Evolutionary conservation across 2,329 filamentous ascomycete species (phyloP).

Genomic region (Colletotrichum liaoningense): DNA sequence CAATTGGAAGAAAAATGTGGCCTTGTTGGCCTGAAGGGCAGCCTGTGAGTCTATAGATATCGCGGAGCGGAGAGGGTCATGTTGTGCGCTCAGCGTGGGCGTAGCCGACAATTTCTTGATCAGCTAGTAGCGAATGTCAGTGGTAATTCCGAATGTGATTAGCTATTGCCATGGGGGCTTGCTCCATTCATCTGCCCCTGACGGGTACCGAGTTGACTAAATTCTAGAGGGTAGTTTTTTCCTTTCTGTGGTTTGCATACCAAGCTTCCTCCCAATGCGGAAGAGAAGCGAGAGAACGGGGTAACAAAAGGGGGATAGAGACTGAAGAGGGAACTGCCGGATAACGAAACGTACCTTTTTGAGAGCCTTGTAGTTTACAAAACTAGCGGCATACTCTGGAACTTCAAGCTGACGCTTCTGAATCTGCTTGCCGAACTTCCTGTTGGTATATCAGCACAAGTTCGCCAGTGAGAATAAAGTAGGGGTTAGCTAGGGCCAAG

Average conservation of each 20-base stretch:
- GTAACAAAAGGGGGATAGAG: slow-evolving; percentile 16
- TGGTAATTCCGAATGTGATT: slow-evolving; percentile 35
- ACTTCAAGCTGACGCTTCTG: slow-evolving; percentile 99
- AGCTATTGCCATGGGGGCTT: slow-evolving; percentile 32
- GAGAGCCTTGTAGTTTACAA: slow-evolving; percentile 98
- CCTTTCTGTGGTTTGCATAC: slow-evolving; percentile 14
- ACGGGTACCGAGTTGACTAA: slow-evolving; percentile 31
- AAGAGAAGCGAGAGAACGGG: slow-evolving; percentile 3
- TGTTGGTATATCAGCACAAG: slow-evolving; percentile 50
- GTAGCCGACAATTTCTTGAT: slow-evolving; percentile 98
- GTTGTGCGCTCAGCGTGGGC: slow-evolving; percentile 82
- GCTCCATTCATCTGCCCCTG: slow-evolving; percentile 28
- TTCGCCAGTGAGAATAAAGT: background rate
- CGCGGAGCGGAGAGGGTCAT: slow-evolving; percentile 64
- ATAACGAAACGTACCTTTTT: slow-evolving; percentile 80
- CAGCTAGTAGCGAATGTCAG: slow-evolving; percentile 71
- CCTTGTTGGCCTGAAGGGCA: slow-evolving; percentile 94
- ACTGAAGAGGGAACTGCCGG: background rate
- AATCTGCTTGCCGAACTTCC: slow-evolving; percentile 99
- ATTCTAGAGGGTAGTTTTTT: background rate
- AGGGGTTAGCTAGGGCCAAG: background rate
- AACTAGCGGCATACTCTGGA: slow-evolving; percentile 98
- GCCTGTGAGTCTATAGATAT: slow-evolving; percentile 80
- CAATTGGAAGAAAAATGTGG: slow-evolving; percentile 97
- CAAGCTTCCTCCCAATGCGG: slow-evolving; percentile 6